These are phyloP conservation scores for Coniferiporia weirii DNA, from an alignment of 1,284 basidiomycete genomes.

Conservation along the genomic window DNA sequence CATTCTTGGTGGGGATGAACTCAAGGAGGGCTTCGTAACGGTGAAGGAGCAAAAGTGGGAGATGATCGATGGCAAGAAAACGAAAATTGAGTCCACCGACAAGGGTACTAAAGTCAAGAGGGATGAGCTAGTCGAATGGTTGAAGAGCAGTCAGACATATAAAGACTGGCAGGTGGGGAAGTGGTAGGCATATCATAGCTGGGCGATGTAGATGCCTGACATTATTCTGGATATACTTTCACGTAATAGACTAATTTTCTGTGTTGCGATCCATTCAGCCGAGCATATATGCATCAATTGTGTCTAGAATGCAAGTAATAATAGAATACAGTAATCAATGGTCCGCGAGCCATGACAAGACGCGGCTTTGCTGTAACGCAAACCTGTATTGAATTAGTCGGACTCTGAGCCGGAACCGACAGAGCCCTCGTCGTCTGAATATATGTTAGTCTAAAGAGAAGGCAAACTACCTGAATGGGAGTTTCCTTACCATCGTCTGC, in stretches of 20 bases:
- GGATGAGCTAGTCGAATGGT: slow-evolving; percentile 64
- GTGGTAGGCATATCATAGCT: slow-evolving; percentile 9
- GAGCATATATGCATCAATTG: neutral
- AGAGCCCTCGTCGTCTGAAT: slow-evolving; percentile 30
- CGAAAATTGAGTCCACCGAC: slow-evolving; percentile 61
- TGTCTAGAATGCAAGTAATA: neutral
- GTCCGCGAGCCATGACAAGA: neutral
- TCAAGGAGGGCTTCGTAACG: slow-evolving; percentile 77
- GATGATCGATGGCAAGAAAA: slow-evolving; percentile 67
- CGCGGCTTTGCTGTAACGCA: neutral
- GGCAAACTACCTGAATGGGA: neutral
- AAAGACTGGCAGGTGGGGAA: slow-evolving; percentile 14
- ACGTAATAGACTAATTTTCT: neutral
- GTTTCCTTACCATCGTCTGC: slow-evolving; percentile 34
- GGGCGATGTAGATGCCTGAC: neutral
- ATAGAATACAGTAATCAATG: neutral
- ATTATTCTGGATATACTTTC: neutral
- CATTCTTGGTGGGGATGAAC: slow-evolving; percentile 85
- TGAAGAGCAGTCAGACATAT: slow-evolving; percentile 29
- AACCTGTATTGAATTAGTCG: neutral
- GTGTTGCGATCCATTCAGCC: neutral
- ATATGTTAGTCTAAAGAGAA: neutral
- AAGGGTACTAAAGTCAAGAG: slow-evolving; percentile 53
- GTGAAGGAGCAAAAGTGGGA: slow-evolving; percentile 93
- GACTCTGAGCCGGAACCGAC: slow-evolving; percentile 22